Conservation (phyloP, 768 basidiomycete genomes). For the Coprinopsis sp. region DNA sequence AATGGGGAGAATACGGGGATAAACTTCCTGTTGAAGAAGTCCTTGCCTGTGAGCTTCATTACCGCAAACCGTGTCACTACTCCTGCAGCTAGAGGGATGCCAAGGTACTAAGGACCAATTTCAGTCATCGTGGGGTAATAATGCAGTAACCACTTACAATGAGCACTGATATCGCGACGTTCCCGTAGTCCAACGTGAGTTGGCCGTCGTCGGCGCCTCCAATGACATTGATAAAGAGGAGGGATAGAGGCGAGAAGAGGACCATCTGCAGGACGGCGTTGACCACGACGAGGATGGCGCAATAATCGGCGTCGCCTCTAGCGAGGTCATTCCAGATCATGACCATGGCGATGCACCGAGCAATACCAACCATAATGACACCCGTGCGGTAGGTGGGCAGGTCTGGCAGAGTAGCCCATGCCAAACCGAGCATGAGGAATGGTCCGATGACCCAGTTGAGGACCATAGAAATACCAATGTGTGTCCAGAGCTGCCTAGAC, state of each 20-base stretch:
- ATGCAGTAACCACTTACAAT: conserved; percentile 49
- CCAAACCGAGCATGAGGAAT: conserved; percentile 77
- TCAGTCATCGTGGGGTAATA: background rate
- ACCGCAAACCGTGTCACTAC: conserved; percentile 60
- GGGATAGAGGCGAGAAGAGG: conserved; percentile 67
- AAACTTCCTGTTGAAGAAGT: no score
- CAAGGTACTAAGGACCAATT: conserved; percentile 72
- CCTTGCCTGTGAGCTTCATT: no score
- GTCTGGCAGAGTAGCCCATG: conserved; percentile 84
- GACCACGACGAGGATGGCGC: conserved; percentile 74
- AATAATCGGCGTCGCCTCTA: conserved; percentile 62
- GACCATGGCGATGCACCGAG: conserved; percentile 69
- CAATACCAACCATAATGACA: conserved; percentile 78
- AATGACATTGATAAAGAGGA: conserved; percentile 72
- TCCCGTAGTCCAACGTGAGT: conserved; percentile 50
- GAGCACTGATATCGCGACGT: conserved; percentile 61
- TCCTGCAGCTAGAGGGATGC: conserved; percentile 74
- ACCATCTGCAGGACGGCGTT: conserved; percentile 77
- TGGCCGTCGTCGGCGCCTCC: conserved; percentile 30
- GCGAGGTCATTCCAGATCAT: conserved; percentile 81
- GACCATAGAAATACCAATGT: conserved; percentile 60
- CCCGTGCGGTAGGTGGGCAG: conserved; percentile 70
- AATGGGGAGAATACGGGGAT: conserved; percentile 66
- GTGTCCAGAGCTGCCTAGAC: conserved; percentile 54
- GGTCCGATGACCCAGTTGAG: conserved; percentile 83